Evolutionary conservation across 192 early-diverging fungal species (phyloP).

Genomic region (Podila epigama): DNA sequence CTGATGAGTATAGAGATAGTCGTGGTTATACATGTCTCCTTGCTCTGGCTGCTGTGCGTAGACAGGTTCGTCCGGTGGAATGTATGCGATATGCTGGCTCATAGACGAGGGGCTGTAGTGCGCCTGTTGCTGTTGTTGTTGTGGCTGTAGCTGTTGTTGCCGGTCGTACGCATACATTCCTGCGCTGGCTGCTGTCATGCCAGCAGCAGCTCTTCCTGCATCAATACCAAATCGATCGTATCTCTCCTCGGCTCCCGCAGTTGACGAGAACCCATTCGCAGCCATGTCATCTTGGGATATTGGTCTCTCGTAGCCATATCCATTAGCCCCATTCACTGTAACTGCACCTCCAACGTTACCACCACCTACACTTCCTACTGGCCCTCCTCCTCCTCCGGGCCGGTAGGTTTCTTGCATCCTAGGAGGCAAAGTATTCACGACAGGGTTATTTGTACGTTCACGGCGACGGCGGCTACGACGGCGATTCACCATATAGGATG

Average conservation of each 20-base stretch:
- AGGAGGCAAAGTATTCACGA: neutral
- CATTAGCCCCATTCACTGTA: neutral
- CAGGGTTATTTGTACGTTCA: neutral
- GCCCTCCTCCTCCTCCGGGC: neutral
- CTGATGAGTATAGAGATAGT: slow-evolving; percentile 1
- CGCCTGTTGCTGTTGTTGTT: neutral
- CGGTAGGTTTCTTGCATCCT: slow-evolving; percentile 6
- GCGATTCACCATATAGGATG: neutral
- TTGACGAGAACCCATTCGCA: neutral
- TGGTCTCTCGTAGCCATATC: neutral
- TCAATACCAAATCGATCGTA: neutral
- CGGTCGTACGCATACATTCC: slow-evolving; percentile 8
- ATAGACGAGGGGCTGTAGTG: neutral
- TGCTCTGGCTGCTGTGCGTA: no score
- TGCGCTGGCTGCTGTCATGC: neutral
- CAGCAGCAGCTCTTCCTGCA: neutral
- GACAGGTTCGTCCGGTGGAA: slow-evolving; percentile 8
- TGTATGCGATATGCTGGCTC: neutral
- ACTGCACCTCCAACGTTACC: neutral
- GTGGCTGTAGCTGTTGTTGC: slow-evolving; percentile 3
- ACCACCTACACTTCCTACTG: neutral
- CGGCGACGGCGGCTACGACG: slow-evolving; percentile 1
- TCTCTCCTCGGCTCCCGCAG: neutral
- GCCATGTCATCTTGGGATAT: slow-evolving; percentile 1
- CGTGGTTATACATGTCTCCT: slow-evolving; percentile 5